Evolutionary conservation across 495 filamentous ascomycete genomes (phyloP), one percentile per base, ranked within the genome.

Genomic region (Podospora fimiseda): DNA sequence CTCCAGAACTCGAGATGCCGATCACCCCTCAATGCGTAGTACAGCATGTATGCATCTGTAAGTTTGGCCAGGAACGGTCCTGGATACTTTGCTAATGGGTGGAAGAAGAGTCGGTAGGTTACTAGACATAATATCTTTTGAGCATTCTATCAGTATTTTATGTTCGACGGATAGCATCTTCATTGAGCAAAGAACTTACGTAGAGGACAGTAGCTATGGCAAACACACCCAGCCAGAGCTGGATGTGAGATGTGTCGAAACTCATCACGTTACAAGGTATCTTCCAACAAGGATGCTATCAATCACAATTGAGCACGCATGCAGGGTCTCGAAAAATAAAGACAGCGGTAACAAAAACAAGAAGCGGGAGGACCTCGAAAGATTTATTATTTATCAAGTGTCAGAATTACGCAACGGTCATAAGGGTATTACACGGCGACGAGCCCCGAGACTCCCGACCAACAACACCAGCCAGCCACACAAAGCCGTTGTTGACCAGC

Each of bases 1-100:
- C 75, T 63, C 67, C 70, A 75, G 53, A 83, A 78, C 46, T 82
- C 71, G 24, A 86, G 60, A 54, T 86, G 84, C 3, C 75, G 68
- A 58, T 87, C 80, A 38, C 80, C 78, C 53, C 71, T 74, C 63
- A 69, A 81, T 19, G 79, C 72, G 65, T 85, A 74, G 53, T 82
- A 80, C 36, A 76, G 69, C 37, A 74, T 68, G 61, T 82, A 77
- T 51, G 71, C 74, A 56, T 77, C 72, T 16, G 82, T 80, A 40
- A 82, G 65, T 60, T 76, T 79, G 48, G 75, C 80, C 1, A 83
- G 62, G 27, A 80, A 66, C 0, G 83, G 84, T 0, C 84, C 84
- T 1, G 83, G 83, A 52, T 85, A 86, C 57, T 79, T 80, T n/a
- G 80, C 74, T 4, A 86, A 63, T 4, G 83, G 83, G 60, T 87